These are phyloP conservation scores for Jacaranda mimosifolia DNA, from an alignment of 257 asterid species.

Conservation along the genomic window DNA sequence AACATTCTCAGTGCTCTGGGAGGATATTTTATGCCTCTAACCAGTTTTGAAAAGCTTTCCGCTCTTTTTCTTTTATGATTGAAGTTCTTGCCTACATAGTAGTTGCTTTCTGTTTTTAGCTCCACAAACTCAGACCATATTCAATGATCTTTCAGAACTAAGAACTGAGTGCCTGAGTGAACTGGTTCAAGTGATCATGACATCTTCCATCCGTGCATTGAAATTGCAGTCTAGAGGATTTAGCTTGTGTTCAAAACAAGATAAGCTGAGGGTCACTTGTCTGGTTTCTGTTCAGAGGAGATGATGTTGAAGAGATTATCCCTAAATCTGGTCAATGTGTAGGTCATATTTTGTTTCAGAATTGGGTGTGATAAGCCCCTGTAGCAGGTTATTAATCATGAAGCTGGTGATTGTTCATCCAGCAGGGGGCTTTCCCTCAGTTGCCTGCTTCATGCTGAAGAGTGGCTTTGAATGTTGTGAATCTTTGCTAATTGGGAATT, in stretches of 20 bases:
- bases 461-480: background rate
- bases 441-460: background rate
- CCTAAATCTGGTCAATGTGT: background rate
- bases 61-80: background rate
- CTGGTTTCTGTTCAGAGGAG: background rate
- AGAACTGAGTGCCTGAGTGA: background rate
- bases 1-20: background rate
- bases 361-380: constrained; percentile 16
- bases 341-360: background rate
- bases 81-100: constrained; percentile 1
- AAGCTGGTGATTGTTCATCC: background rate
- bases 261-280: background rate
- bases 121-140: background rate
- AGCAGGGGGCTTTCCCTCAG: background rate
- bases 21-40: background rate
- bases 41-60: background rate
- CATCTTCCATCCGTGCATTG: background rate
- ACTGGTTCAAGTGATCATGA: background rate
- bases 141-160: no score
- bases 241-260: background rate
- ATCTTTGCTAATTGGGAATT: no score
- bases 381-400: background rate
- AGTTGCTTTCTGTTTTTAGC: background rate
- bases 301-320: background rate
- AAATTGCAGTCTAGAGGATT: constrained; percentile 2